Percentiles rank a stretch among this genome's conserved stretches.
Evolutionary conservation across 345 rosid species (phyloP).

Genomic region (Populus simonii): DNA sequence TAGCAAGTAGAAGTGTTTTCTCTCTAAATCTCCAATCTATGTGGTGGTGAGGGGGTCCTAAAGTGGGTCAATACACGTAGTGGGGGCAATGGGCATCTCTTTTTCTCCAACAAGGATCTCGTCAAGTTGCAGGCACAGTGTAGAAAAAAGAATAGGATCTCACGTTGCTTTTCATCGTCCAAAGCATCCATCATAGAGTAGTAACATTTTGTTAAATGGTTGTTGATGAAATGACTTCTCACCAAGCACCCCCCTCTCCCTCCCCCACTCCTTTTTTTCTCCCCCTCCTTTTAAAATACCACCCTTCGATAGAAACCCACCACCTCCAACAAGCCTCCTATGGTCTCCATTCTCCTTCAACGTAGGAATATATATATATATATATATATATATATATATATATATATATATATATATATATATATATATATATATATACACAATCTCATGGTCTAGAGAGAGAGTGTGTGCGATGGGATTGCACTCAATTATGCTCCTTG

Average conservation of each 20-base stretch:
- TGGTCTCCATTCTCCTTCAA: neutral
- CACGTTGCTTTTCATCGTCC: slow-evolving; percentile 10
- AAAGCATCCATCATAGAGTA: slow-evolving; percentile 31
- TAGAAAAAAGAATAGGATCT: slow-evolving; percentile 19
- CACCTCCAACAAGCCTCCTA: neutral
- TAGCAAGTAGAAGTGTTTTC: neutral
- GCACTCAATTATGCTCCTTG: slow-evolving; percentile 52
- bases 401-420: slow-evolving; percentile 7
- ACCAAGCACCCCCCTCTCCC: slow-evolving; percentile 27
- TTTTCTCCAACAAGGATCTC: slow-evolving; percentile 26
- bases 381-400: slow-evolving; percentile 12
- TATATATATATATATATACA: slow-evolving; percentile 12
- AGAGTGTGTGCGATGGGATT: slow-evolving; percentile 32
- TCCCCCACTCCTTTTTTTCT: neutral
- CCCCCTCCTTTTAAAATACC: neutral
- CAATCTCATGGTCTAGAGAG: neutral
- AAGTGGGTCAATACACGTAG: slow-evolving; percentile 19
- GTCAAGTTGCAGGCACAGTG: slow-evolving; percentile 25
- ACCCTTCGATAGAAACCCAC: neutral
- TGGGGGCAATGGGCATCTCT: slow-evolving; percentile 42
- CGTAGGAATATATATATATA: neutral
- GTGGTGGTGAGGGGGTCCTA: slow-evolving; percentile 12
- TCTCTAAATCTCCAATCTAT: neutral
- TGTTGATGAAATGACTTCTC: slow-evolving; percentile 54
- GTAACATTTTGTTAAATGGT: slow-evolving; percentile 28